Evolutionary conservation across 441 rosid species (phyloP).

Genomic region (Brassica hybrid): DNA sequence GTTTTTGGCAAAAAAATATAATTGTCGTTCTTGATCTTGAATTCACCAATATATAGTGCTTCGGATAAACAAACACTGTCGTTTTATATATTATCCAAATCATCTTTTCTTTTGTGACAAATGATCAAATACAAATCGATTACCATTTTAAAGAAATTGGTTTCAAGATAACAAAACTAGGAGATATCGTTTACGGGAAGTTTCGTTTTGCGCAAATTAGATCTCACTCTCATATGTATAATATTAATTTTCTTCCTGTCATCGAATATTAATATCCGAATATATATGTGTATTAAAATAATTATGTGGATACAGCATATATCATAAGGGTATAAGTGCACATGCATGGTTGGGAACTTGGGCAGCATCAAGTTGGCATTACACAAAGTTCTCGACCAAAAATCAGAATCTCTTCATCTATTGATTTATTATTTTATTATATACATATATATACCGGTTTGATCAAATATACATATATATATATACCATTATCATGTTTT

Average conservation of each 20-base stretch:
- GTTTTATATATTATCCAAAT: neutral
- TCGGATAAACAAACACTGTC: neutral
- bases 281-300: no score
- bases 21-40: slow-evolving; percentile 1
- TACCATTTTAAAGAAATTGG: neutral
- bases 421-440: slow-evolving; percentile 13
- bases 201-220: neutral
- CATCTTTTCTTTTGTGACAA: neutral
- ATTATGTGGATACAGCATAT: slow-evolving; percentile 29
- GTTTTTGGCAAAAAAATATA: neutral
- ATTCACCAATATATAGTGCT: neutral
- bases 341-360: slow-evolving; percentile 47
- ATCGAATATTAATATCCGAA: neutral
- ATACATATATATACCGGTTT: neutral
- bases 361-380: slow-evolving; percentile 44
- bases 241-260: neutral
- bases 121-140: neutral
- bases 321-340: no score
- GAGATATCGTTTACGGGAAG: neutral
- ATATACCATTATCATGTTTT: no score
- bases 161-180: neutral
- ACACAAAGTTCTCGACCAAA: slow-evolving; percentile 38
- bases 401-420: slow-evolving; percentile 19
- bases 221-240: neutral
- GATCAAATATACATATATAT: neutral